Base-by-base conservation (phyloP, 805 yeast species). In the Saturnispora mendoncae region DNA sequence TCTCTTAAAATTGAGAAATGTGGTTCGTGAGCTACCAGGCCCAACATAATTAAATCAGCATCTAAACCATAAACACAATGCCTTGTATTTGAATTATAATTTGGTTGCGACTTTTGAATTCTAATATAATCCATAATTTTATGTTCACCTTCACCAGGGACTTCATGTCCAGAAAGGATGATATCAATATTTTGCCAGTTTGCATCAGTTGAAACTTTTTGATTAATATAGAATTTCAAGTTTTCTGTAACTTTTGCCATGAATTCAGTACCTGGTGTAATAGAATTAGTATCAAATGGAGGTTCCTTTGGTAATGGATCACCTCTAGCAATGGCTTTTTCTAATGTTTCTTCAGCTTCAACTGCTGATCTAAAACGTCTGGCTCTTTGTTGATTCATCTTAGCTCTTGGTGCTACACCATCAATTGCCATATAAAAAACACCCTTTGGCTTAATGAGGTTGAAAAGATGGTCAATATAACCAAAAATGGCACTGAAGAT, bases 141-240 rank as follows among this genome's bases (percentile, higher is more conserved):
- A 65, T 90, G 97, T 65, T 90, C 97, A 64, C 97, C 97, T 68
- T 90, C 97, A 51, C 97, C 97, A 3, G 97, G 97, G 15, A 85
- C 97, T 60, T 88, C 95, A 54, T 86, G 96, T 28, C 96, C 97
- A 41, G 92, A 81, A 46, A 90, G 70, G 24, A 90, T 69, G 46
- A 90, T 72, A 41, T 83, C 73, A 39, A 85, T 69, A 39, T 74
- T 72, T 49, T 83, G 81, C 97, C 97, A 90, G 41, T 78, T 75
- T 10, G 88, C 66, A 57, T 90, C 97, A 39, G 83, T 81, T 3
- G 94, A 73, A 30, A 88, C 78, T 58, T 90, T 90, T 52, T 85
- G 81, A 57, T 85, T 85, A 53, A 90, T 81, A 63, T 83, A 90
- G 61, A 85, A 90, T 53, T 84, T 82, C 58, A 90, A 69, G 55